These are phyloP conservation scores for Acacia melanoxylon DNA, from an alignment of 306 rosid genomes.

Conservation along the genomic window DNA sequence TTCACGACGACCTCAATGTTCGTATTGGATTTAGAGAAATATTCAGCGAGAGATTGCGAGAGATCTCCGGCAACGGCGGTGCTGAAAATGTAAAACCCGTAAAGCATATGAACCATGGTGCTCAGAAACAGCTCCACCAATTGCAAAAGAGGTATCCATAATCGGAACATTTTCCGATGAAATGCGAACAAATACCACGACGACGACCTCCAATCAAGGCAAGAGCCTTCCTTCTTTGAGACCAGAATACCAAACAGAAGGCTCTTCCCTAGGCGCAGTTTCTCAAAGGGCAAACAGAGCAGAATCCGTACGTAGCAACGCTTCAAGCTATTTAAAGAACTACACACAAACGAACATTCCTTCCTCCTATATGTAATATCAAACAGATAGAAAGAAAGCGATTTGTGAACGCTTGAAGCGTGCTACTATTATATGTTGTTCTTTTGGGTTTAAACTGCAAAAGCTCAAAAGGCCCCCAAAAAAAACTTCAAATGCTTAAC, in stretches of 20 bases:
- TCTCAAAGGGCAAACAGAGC: slow-evolving; percentile 29
- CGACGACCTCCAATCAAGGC: background rate
- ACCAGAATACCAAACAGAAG: slow-evolving; percentile 29
- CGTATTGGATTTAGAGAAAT: slow-evolving; percentile 38
- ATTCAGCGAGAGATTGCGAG: slow-evolving; percentile 50
- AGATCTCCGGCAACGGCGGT: slow-evolving; percentile 90
- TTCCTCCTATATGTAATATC: background rate
- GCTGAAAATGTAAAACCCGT: slow-evolving; percentile 87
- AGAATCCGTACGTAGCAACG: slow-evolving; percentile 23
- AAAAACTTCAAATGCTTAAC: background rate
- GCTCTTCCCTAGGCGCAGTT: slow-evolving; percentile 22
- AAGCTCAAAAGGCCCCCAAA: background rate
- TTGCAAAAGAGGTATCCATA: slow-evolving; percentile 59
- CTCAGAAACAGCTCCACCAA: slow-evolving; percentile 72
- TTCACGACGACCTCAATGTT: slow-evolving; percentile 34
- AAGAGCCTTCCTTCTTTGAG: slow-evolving; percentile 34
- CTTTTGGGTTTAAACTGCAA: slow-evolving; percentile 22
- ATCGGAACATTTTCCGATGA: slow-evolving; percentile 52
- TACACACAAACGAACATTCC: background rate
- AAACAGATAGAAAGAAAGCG: background rate
- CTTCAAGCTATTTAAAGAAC: slow-evolving; percentile 1
- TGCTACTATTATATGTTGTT: background rate
- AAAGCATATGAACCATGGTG: slow-evolving; percentile 70
- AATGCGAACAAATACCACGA: background rate
- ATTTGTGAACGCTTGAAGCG: background rate